phyloP scores from a whole-genome alignment of 768 basidiomycete genomes.

The Boletus subparvulus region DNA sequence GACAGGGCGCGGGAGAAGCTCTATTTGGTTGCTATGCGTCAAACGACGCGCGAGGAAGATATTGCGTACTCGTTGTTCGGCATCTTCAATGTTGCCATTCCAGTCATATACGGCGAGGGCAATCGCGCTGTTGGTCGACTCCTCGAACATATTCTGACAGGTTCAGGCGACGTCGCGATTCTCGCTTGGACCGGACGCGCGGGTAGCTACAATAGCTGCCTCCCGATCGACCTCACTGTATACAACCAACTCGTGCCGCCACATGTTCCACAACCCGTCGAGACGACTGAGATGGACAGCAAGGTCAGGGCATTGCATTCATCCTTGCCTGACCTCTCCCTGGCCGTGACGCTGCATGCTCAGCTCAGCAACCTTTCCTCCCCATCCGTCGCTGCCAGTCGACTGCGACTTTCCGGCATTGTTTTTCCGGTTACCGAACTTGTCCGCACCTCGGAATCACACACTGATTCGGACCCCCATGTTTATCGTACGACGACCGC shows the following conservation, averaged over 20 bases:
- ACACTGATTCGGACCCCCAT: too few species aligned
- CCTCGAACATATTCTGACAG: constrained; percentile 3
- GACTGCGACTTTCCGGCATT: constrained; percentile 5
- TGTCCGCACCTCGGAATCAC: too few species aligned
- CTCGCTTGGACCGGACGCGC: constrained; percentile 8
- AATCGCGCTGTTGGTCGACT: constrained; percentile 3
- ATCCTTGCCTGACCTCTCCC: not conserved
- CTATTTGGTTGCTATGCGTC: not conserved
- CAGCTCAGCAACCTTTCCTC: too few species aligned
- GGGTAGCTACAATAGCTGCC: constrained; percentile 1
- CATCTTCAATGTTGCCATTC: constrained; percentile 3
- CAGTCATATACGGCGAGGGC: constrained; percentile 10
- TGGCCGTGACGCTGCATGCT: not conserved
- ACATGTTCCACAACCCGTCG: not conserved
- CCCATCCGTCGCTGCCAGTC: not conserved
- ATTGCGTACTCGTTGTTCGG: constrained; percentile 11
- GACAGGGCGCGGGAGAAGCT: constrained; percentile 12
- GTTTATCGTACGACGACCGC: not conserved
- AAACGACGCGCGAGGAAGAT: constrained; percentile 4
- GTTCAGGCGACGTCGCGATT: not conserved
- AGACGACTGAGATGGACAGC: not conserved
- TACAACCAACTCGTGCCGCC: not conserved
- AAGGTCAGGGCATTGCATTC: not conserved
- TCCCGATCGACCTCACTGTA: not conserved
- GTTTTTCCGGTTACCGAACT: not conserved